Percentiles rank a stretch among this genome's conserved stretches.
These are phyloP conservation scores for Hippophae gyantsensis DNA, from an alignment of 306 rosid species.

Conservation along the genomic window DNA sequence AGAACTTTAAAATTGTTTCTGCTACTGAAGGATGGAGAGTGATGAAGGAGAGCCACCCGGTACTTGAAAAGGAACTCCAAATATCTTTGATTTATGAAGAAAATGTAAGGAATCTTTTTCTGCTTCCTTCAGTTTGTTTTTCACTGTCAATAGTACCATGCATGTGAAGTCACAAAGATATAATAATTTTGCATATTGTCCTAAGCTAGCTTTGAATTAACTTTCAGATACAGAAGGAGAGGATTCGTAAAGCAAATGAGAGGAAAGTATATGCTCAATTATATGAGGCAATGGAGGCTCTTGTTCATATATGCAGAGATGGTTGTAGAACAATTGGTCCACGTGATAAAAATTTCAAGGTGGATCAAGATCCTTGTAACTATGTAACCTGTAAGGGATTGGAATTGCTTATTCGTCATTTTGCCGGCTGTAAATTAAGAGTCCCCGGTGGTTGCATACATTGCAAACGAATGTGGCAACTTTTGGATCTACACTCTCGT, in stretches of 20 bases:
- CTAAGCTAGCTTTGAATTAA: not conserved
- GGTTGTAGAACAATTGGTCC: conserved; percentile 94
- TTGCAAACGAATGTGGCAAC: conserved; percentile 95
- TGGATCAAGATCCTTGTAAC: conserved; percentile 53
- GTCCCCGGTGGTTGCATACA: conserved; percentile 82
- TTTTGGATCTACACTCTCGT: conserved; percentile 79
- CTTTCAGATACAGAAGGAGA: conserved; percentile 50
- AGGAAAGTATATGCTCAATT: conserved; percentile 57
- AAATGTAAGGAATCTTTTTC: conserved; percentile 30
- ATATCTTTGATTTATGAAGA: conserved; percentile 46
- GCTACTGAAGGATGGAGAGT: conserved; percentile 64
- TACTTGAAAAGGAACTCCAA: conserved; percentile 49
- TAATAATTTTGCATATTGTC: too few relatives aligned
- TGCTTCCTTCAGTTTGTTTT: too few relatives aligned
- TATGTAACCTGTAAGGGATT: conserved; percentile 73
- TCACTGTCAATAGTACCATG: too few relatives aligned
- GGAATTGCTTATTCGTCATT: conserved; percentile 84
- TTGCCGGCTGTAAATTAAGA: conserved; percentile 75
- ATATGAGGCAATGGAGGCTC: conserved; percentile 94
- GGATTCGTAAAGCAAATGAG: conserved; percentile 47
- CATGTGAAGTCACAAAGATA: too few relatives aligned
- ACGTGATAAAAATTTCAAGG: conserved; percentile 58
- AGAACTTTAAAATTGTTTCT: conserved; percentile 49
- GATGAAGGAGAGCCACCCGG: conserved; percentile 71
- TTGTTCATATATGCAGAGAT: conserved; percentile 85